Evolutionary conservation across 163 green algal species (phyloP).

Genomic region (Scenedesmus sp.): DNA sequence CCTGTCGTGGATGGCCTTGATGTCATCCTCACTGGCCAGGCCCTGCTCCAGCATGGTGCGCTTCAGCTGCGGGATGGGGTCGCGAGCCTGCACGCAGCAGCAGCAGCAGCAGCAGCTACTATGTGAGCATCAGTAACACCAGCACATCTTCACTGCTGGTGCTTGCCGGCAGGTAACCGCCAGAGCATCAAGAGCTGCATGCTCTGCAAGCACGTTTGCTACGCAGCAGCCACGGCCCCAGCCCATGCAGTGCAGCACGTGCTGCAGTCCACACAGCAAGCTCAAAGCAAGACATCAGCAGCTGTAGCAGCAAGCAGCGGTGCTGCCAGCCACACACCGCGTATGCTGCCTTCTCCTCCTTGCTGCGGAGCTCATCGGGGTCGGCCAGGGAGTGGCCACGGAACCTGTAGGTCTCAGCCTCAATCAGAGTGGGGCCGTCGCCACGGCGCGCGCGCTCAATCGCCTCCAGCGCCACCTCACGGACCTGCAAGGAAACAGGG

Average conservation of each 20-base stretch:
- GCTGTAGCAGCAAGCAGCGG: background rate
- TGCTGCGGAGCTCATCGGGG: conserved; percentile 95
- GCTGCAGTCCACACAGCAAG: background rate
- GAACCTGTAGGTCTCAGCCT: conserved; percentile 99
- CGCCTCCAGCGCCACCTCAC: conserved; percentile 90
- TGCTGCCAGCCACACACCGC: conserved; percentile 51
- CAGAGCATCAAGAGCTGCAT: background rate
- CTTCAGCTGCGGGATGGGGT: conserved; percentile 92
- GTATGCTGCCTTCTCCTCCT: conserved; percentile 98
- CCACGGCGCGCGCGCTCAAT: conserved; percentile 91
- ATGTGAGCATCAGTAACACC: background rate
- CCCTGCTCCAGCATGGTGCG: conserved; percentile 86
- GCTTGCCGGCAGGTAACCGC: background rate
- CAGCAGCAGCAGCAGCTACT: background rate
- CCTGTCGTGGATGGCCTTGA: conserved; percentile 79
- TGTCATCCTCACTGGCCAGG: conserved; percentile 83
- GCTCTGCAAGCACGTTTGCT: background rate
- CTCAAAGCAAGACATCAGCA: background rate
- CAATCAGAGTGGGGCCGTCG: conserved; percentile 97
- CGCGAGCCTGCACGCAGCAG: conserved; percentile 73
- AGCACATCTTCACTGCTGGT: background rate
- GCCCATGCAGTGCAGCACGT: background rate
- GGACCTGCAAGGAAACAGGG: conserved; percentile 68
- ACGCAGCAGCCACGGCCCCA: no score
- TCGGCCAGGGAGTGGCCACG: conserved; percentile 98